Percentiles rank a stretch among this genome's conserved stretches.
These are phyloP conservation scores for Rhodotorula taiwanensis DNA, from an alignment of 768 basidiomycete species.

Conservation along the genomic window DNA sequence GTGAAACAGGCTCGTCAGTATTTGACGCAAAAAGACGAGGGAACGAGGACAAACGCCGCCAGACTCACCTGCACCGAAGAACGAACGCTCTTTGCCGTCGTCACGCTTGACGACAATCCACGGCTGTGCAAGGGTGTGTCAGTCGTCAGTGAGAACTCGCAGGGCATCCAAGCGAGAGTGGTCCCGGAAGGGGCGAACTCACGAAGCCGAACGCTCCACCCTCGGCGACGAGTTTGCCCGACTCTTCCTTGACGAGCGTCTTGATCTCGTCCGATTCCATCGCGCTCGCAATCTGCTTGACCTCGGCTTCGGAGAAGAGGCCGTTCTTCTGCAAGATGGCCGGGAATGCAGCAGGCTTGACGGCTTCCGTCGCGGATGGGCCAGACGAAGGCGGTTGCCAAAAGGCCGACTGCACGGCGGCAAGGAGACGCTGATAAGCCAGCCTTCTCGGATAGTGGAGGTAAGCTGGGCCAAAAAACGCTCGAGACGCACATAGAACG, in stretches of 20 bases:
- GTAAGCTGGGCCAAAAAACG: background rate
- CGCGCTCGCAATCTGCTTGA: background rate
- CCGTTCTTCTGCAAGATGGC: background rate
- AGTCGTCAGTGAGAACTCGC: background rate
- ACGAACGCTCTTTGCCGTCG: conserved; percentile 15
- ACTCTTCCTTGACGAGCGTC: conserved; percentile 19
- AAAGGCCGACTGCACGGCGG: conserved; percentile 4
- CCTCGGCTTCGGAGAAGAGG: conserved; percentile 1
- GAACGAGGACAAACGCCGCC: too few relatives aligned
- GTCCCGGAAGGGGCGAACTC: too few relatives aligned
- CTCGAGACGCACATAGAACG: conserved; percentile 21
- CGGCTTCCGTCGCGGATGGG: conserved; percentile 1
- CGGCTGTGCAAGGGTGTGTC: background rate
- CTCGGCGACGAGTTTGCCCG: conserved; percentile 4
- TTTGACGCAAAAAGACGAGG: too few relatives aligned
- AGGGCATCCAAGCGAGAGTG: background rate
- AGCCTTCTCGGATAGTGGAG: too few relatives aligned
- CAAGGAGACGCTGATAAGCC: too few relatives aligned
- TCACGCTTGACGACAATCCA: conserved; percentile 31
- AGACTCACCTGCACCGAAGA: conserved; percentile 24
- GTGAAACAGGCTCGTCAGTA: background rate
- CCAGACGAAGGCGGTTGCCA: background rate
- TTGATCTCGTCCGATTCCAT: conserved; percentile 11
- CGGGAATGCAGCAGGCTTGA: background rate
- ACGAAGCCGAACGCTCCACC: conserved; percentile 30